These are phyloP conservation scores for Heliamphora ciliata DNA, from an alignment of 179 eudicot species.

Conservation along the genomic window DNA sequence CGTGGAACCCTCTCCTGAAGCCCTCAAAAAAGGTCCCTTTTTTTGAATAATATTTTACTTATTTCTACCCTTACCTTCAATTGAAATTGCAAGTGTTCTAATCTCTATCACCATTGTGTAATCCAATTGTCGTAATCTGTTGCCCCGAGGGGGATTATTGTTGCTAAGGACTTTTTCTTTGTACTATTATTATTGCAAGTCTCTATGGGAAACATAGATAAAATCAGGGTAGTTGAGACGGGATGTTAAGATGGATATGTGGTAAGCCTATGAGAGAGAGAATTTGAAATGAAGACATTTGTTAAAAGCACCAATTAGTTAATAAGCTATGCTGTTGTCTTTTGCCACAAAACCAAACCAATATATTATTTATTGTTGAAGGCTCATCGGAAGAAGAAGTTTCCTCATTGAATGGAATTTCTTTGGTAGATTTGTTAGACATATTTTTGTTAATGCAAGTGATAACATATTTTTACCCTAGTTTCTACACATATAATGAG, in stretches of 20 bases:
- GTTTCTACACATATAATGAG: not conserved
- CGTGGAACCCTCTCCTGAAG: conserved; percentile 64
- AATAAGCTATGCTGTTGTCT: not conserved
- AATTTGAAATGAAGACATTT: too few species aligned
- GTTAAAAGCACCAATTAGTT: too few species aligned
- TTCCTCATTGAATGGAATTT: not conserved
- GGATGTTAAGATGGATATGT: too few species aligned
- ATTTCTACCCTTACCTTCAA: not conserved
- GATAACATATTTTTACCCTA: not conserved
- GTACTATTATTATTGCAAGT: not conserved
- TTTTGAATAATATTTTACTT: not conserved
- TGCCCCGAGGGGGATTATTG: not conserved
- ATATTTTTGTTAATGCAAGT: not conserved
- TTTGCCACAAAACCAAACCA: not conserved
- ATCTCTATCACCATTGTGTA: not conserved
- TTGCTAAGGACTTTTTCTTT: not conserved
- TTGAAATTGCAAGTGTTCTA: not conserved
- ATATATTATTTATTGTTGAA: too few species aligned
- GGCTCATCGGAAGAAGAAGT: too few species aligned
- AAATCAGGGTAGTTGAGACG: too few species aligned
- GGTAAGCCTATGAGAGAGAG: too few species aligned
- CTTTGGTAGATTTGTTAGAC: not conserved
- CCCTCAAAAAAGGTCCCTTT: conserved; percentile 62
- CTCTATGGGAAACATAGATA: too few species aligned
- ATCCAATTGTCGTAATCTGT: not conserved